These are phyloP conservation scores for Fusarium tricinctum DNA, from an alignment of 2,329 filamentous ascomycete species.

Conservation along the genomic window DNA sequence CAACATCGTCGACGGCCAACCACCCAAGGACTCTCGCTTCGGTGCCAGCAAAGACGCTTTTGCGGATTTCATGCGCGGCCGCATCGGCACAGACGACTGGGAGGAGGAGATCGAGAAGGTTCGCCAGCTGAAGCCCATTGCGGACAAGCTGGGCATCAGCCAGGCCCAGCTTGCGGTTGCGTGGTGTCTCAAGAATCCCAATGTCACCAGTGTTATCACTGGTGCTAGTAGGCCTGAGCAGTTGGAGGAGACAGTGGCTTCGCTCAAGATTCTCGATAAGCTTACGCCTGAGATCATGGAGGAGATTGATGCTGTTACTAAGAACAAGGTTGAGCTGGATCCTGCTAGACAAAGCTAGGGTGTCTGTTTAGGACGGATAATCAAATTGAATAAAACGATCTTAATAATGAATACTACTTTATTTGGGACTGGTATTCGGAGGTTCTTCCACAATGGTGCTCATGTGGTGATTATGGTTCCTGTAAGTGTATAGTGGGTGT, in stretches of 20 bases:
- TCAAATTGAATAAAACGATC: background rate
- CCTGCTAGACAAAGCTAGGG: conserved; percentile 45
- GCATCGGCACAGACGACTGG: conserved; percentile 64
- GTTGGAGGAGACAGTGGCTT: conserved; percentile 65
- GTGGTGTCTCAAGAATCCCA: conserved; percentile 68
- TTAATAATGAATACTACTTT: background rate
- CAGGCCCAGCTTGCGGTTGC: conserved; percentile 66
- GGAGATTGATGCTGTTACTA: conserved; percentile 63
- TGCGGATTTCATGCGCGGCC: conserved; percentile 66
- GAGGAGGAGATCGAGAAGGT: conserved; percentile 63
- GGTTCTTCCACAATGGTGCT: background rate
- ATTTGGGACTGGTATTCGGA: background rate
- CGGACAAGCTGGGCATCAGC: conserved; percentile 69
- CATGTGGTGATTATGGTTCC: background rate
- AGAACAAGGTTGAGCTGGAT: conserved; percentile 49
- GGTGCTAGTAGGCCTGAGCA: conserved; percentile 66
- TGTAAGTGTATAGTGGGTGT: too few species aligned
- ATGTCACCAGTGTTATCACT: conserved; percentile 67
- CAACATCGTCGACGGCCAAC: conserved; percentile 61
- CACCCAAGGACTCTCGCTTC: conserved; percentile 70
- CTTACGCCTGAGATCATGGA: conserved; percentile 65
- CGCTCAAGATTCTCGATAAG: conserved; percentile 62
- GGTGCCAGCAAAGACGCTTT: conserved; percentile 70
- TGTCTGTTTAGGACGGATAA: too few species aligned
- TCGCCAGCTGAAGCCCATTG: conserved; percentile 62